Percentiles rank a stretch among this genome's conserved stretches.
Evolutionary conservation across 768 basidiomycete species (phyloP).

Genomic region (Leccinum arenicola): DNA sequence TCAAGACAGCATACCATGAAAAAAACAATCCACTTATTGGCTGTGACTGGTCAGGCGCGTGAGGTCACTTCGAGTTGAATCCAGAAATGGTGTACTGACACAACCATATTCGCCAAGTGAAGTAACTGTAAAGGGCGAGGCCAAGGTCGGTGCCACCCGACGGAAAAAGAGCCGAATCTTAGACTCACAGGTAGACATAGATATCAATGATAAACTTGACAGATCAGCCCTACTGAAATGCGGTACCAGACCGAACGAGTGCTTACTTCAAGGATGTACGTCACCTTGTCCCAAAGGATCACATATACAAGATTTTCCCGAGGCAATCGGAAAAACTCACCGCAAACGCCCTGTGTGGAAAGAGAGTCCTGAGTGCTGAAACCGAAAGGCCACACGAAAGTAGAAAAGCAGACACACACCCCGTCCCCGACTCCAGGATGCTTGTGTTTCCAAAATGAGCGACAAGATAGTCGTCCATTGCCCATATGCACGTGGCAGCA

Average conservation of each 20-base stretch:
- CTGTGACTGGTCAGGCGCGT: slow-evolving; percentile 14
- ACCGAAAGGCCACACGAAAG: slow-evolving; percentile 39
- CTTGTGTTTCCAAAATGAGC: slow-evolving; percentile 12
- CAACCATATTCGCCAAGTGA: slow-evolving; percentile 29
- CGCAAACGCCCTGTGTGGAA: neutral
- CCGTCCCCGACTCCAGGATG: slow-evolving; percentile 13
- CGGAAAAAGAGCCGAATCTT: neutral
- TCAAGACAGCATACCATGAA: slow-evolving; percentile 17
- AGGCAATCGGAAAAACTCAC: neutral
- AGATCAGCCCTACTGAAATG: slow-evolving; percentile 3
- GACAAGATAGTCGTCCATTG: slow-evolving; percentile 26
- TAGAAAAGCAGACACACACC: slow-evolving; percentile 14
- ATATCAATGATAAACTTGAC: slow-evolving; percentile 25
- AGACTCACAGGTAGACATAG: slow-evolving; percentile 23
- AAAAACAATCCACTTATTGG: slow-evolving; percentile 10
- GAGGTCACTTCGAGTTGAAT: neutral
- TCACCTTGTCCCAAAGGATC: slow-evolving; percentile 12
- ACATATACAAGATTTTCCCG: neutral
- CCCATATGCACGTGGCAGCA: slow-evolving; percentile 17
- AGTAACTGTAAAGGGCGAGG: slow-evolving; percentile 16
- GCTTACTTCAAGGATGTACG: slow-evolving; percentile 24
- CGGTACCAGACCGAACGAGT: neutral
- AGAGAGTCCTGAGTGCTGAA: neutral
- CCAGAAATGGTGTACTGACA: slow-evolving; percentile 14
- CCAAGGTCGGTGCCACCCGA: neutral